Base-by-base conservation (phyloP, 139 green algal species). In the Ostreobium quekettii region DNA sequence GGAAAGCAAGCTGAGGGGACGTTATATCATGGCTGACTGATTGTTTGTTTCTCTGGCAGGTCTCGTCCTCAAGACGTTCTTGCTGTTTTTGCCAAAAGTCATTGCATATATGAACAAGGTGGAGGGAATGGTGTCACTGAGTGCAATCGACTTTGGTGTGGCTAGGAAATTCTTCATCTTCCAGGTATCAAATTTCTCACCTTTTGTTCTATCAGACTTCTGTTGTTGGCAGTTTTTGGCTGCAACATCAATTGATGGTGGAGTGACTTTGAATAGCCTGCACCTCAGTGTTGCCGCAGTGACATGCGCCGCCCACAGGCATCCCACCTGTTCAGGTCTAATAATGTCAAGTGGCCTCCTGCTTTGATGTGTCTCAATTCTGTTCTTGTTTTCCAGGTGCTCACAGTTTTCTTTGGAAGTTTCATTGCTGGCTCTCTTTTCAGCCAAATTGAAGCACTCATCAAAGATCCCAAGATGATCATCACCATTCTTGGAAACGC, bases 51-150 rank as follows among this genome's bases (percentile, higher is more conserved):
- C 30, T 74, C 19, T 64, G 59, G 4, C 69, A 74, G 59, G 62
- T 75, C 77, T 88, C 31, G 82, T 80, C 31, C 76, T 90, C 63
- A 88, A 84, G 67, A 85, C 90, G 47, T 93, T 93, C 76, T 62
- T 91, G 62, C 64, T 67, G 11, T 46, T 92, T 32, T 46, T 92
- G 64, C 86, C 86, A 8, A 61, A 58, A 4, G 71, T 92, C 59
- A 74, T 92, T 36, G 48, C 31, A 19, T 28, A 75, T 31, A 85
- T 92, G 74, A 80, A 77, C 30, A 49, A 63, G 28, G 64, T 71
- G 5, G 60, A 81, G n/a, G 87, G 87, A 39, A 74, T 85, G 42
- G 57, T 74, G 0, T 79, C 66, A 28, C 24, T 72, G 26, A 72
- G 46, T n/a, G 32, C 79, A 59, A 65, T 90, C 2, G 80, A 90